phyloP scores from a whole-genome alignment of 345 rosid genomes.

The Eucalyptus sideroxylon region DNA sequence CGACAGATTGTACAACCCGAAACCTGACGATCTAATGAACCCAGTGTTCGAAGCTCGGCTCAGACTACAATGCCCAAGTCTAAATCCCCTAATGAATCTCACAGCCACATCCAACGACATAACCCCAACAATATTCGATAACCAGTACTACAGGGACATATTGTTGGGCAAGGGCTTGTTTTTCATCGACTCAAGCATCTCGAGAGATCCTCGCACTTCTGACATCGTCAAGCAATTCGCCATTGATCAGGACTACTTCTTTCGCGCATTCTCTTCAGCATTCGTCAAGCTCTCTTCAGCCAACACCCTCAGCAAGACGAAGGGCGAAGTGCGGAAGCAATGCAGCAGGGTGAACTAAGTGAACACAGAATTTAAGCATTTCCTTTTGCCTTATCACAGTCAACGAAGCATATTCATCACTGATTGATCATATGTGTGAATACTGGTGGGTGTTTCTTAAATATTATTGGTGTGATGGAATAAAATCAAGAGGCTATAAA shows the following conservation, averaged over 20 bases:
- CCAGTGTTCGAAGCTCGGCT: not conserved
- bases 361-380: not conserved
- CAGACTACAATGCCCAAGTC: not conserved
- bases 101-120: conserved; percentile 1
- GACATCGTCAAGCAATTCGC: not conserved
- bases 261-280: not conserved
- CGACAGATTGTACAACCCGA: not conserved
- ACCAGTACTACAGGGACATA: conserved; percentile 2
- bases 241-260: not conserved
- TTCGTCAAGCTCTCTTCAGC: conserved; percentile 5
- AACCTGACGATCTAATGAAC: not conserved
- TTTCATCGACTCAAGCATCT: not conserved
- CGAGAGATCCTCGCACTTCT: conserved; percentile 5
- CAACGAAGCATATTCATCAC: not conserved
- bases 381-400: not conserved
- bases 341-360: not conserved
- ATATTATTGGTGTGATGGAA: not conserved
- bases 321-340: conserved; percentile 5
- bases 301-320: not conserved
- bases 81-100: not conserved
- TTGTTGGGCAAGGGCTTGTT: conserved; percentile 1
- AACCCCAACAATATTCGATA: conserved; percentile 6
- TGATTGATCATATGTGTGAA: not conserved
- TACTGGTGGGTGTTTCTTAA: not conserved
- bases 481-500: not conserved